These are phyloP conservation scores for Irpex sp. DNA, from an alignment of 1,284 basidiomycete genomes.

Conservation along the genomic window DNA sequence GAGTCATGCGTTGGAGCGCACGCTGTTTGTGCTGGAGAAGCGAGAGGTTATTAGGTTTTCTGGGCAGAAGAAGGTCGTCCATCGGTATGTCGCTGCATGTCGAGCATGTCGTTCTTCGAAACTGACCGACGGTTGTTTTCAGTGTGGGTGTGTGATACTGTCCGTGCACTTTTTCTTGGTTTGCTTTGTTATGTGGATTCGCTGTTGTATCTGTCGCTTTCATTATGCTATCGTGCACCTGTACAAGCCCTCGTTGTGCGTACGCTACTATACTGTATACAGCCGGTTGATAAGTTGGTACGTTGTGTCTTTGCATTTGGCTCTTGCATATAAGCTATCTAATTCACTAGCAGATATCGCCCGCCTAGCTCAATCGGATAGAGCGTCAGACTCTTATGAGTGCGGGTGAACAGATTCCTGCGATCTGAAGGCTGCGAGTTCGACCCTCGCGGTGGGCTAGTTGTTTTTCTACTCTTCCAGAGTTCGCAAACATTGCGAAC, in stretches of 20 bases:
- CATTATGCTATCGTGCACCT: not conserved
- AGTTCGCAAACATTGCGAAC: too few relatives aligned
- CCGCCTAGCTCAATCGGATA: conserved; percentile 87
- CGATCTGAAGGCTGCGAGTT: conserved; percentile 84
- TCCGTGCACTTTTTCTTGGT: not conserved
- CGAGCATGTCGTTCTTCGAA: too few relatives aligned
- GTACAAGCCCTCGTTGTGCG: not conserved
- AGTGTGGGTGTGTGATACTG: conserved; percentile 24
- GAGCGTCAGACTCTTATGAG: conserved; percentile 77
- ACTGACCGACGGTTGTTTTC: not conserved
- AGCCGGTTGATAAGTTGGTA: too few relatives aligned
- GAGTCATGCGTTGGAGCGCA: conserved; percentile 89
- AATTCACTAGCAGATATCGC: conserved; percentile 24
- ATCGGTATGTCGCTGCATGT: conserved; percentile 1
- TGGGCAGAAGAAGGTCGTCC: conserved; percentile 42
- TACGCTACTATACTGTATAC: too few relatives aligned
- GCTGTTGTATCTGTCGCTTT: not conserved
- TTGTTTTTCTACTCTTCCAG: not conserved
- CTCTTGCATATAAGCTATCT: too few relatives aligned
- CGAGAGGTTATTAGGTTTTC: conserved; percentile 92
- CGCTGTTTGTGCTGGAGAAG: conserved; percentile 92
- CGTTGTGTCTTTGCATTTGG: too few relatives aligned
- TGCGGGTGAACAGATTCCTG: not conserved
- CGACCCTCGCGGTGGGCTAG: conserved; percentile 85
- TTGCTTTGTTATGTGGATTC: not conserved